Base-by-base conservation (phyloP, 306 rosid species). In the Cicer bijugum region DNA sequence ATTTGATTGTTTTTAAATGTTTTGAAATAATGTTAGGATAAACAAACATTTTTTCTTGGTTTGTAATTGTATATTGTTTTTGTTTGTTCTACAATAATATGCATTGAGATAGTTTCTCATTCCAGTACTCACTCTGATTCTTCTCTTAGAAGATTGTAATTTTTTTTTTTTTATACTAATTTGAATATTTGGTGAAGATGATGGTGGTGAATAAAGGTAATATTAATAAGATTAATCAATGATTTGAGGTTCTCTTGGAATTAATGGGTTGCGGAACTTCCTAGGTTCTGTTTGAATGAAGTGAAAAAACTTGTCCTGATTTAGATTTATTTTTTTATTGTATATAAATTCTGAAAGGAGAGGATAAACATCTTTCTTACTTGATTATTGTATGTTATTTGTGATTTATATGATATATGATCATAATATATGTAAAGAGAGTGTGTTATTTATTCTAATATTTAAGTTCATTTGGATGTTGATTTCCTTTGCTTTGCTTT, bases 21-120 rank as follows among this genome's bases (percentile, higher is more conserved):
- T 53, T 17, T 67, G 80, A 43, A 67, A 59, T 57, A 56, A 76
- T 3, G 35, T 5, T 46, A 16, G 48, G 7, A 14, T 55, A 60
- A 60, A 60, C 14, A 60, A 28, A 28, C 5, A 28, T 35, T 14
- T 60, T 60, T 19, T 60, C 16, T 3, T 60, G 14, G 67, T 12
- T 60, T 60, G 5, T 35, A 60, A 60, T 60, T 60, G 67, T 60
- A 60, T 37, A 60, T 60, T 19, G 20, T 28, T 28, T 46, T 38
- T 45, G 39, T 17, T 65, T 44, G 38, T 10, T 65, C 53, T 6
- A 35, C 37, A 28, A n/a, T 12, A 9, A 60, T 40, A 42, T 64
- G 37, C 69, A 64, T 59, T 55, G 51, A 52, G 9, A 20, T 2
- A 44, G 61, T 46, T 19, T 67, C 46, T 59, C 52, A 7, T 12